Evolutionary conservation across 257 asterid species (phyloP), one percentile per base, ranked within the genome.

Genomic region (Henckelia pumila): DNA sequence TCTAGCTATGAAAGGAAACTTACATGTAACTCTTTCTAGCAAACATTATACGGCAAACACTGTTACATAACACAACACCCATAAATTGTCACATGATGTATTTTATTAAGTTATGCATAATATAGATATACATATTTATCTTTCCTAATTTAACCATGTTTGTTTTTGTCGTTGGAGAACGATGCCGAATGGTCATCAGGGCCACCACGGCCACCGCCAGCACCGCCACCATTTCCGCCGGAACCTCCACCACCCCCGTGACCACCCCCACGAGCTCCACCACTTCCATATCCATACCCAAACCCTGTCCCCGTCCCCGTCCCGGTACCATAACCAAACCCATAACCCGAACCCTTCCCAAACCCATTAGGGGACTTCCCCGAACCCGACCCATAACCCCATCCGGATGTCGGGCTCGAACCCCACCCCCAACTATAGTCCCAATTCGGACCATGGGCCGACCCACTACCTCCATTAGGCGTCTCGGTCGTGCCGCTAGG

Each of bases 361-460:
- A 70, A 68, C n/a, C 89, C 87, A 7, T 59, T 22, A 21, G 81
- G 82, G 0, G 89, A 81, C 61, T 32, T 81, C 0, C 87, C 83
- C 1, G 87, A 81, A 14, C 89, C 89, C 13, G 87, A 81, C 17
- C 89, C 87, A n/a, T 73, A 81, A 26, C 87, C 89, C 87, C 89
- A 81, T n/a, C 85, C 89, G 8, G 83, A 78, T 3, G 77, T 59
- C 0, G 89, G 89, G 74, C 37, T 81, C 23, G 82, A 49, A 11
- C 89, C 89, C 87, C 87, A 84, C 0, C 73, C 80, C 89, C 87
- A 81, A 64, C 69, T 71, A 58, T 73, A 84, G 33, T 77, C 83
- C 84, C 89, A 76, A 25, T 64, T 79, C 0, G 85, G 80, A 16
- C 83, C 79, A 57, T 76, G 80, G 56, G 68, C 85, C 22, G 83